Base-by-base conservation (phyloP, 345 rosid genomes). In the Lumnitzera racemosa region DNA sequence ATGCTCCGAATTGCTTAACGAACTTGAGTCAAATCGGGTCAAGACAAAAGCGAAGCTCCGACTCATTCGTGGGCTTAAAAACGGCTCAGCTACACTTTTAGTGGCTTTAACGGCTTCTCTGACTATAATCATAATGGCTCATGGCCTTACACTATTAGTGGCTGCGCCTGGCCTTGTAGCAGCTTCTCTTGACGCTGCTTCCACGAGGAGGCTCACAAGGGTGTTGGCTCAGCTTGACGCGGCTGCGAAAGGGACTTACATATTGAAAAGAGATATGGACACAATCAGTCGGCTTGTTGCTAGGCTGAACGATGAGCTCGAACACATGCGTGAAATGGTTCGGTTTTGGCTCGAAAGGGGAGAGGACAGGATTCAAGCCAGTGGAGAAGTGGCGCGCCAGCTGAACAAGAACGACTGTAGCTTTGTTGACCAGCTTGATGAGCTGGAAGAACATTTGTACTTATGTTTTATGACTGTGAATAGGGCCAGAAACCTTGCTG, bases 241-340 rank as follows among this genome's bases (percentile, higher is more conserved):
- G 4, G 98, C 95, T 15, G 95, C 95, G 0, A 91, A 86, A 29
- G 98, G 98, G 56, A 77, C 83, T 3, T 91, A 84, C n/a, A 91
- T 80, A 43, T 58, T 91, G 70, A 80, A 71, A 17, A 78, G 82
- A 51, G 95, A 91, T 48, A 49, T 83, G 70, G 98, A 91, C 46
- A 91, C 91, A 2, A 80, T 84, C 24, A 82, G 85, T 24, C 75
- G 88, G 31, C 75, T 91, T 0, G 83, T 84, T 70, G 72, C 71
- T 54, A 81, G 91, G 13, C 62, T 88, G 5, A 70, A 72, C 46
- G 88, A 88, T 63, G 98, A 86, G 55, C 57, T 83, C 13, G 91
- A 91, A 66, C 81, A 84, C 58, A 74, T 76, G 57, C 55, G 72
- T 2, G 67, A 68, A 1, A 74, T 76, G 78, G 78, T 78, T 17